phyloP scores from a whole-genome alignment of 1,284 basidiomycete genomes.

The Hemileia vastatrix region DNA sequence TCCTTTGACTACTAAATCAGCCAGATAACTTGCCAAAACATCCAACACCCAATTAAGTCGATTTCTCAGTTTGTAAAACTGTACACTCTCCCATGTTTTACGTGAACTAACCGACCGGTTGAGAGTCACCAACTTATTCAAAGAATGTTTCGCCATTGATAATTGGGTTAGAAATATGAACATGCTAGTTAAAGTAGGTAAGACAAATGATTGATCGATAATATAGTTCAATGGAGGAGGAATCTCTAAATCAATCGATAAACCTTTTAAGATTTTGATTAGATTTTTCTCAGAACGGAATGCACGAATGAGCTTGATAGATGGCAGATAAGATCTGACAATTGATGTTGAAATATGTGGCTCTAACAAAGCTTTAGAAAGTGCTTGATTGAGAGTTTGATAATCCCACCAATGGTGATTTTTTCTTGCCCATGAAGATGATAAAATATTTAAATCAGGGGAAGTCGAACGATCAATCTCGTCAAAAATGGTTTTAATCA shows the following conservation, averaged over 20 bases:
- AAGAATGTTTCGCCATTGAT: not conserved
- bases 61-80: constrained; percentile 13
- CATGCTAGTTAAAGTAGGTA: not conserved
- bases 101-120: not conserved
- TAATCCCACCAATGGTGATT: constrained; percentile 8
- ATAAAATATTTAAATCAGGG: not conserved
- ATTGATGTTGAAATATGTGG: not conserved
- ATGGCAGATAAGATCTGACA: constrained; percentile 3
- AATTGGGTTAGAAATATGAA: constrained; percentile 11
- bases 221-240: constrained; percentile 14
- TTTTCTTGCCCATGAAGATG: not conserved
- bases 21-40: constrained; percentile 2
- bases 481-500: constrained; percentile 4
- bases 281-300: not conserved
- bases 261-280: constrained; percentile 2
- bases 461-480: constrained; percentile 1
- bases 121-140: constrained; percentile 7
- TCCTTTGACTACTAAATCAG: constrained; percentile 1
- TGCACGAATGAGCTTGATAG: not conserved
- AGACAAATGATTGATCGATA: not conserved
- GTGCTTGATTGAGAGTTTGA: constrained; percentile 1
- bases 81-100: constrained; percentile 4
- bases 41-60: constrained; percentile 14
- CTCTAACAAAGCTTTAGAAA: constrained; percentile 7
- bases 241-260: constrained; percentile 1